Base-by-base conservation (phyloP, 2,329 filamentous ascomycete species). In the Botryotinia convoluta region DNA sequence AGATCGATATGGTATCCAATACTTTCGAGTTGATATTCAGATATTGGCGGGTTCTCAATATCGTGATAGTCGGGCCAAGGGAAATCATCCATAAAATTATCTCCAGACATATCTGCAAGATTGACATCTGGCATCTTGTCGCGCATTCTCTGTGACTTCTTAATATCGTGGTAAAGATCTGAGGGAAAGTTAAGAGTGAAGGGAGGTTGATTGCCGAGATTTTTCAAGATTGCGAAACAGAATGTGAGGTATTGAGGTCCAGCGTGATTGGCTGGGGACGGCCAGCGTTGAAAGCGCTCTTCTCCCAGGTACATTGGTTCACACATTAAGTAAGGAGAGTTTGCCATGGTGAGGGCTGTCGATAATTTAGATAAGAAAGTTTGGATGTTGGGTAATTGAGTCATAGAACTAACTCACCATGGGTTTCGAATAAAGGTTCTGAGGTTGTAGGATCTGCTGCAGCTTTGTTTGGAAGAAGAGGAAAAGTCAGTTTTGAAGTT, bases 341-440 rank as follows among this genome's bases (percentile, higher is more conserved):
- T 10, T 4, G n/a, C 18, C 37, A 57, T 57, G 20, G 37, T 20
- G 65, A 69, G 65, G 42, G 65, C 65, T 69, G 48, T 32, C 3
- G 35, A 69, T 5, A 69, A 4, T 16, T 32, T 57, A 20, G 51
- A 42, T 69, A 57, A 69, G 65, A 69, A 69, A 7, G 0, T 44
- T 3, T 69, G 20, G 10, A 42, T 57, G 32, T 29, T 22, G 29
- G 32, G 18, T 63, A 63, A 32, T 57, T 69, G 48, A 48, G 29
- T 16, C 32, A 57, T 54, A 29, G 35, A 68, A 37, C 65, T 69
- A 54, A 65, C 65, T 69, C 37, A 59, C 65, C n/a, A 69, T 51
- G n/a, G 35, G 26, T n/a, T 22, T 35, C 4, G 22, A 39, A n/a
- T 26, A n/a, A 63, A 63, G 26, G 26, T 57, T 68, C 45, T 32